Evolutionary conservation across 1,139 yeast species (phyloP).

Genomic region (Zygosaccharomyces sapae): DNA sequence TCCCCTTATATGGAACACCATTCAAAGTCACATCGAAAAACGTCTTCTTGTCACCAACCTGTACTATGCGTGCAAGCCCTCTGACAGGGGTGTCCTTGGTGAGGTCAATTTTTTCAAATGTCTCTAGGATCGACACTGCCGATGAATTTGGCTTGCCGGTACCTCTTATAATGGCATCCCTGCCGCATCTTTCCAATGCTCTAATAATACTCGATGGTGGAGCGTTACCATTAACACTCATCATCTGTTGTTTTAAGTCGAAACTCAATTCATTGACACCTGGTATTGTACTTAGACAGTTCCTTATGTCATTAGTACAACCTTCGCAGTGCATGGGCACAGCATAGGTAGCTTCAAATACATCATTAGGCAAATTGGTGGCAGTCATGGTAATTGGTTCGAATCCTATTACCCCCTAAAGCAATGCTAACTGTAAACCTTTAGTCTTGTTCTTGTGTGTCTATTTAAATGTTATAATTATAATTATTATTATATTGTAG

Average conservation of each 20-base stretch:
- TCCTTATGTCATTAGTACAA: constrained; percentile 25
- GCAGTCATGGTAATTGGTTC: not conserved
- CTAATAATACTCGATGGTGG: constrained; percentile 31
- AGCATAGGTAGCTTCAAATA: constrained; percentile 33
- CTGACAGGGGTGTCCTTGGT: constrained; percentile 62
- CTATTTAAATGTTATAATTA: not conserved
- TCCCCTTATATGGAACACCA: constrained; percentile 58
- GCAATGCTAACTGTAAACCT: too few relatives aligned
- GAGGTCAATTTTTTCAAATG: constrained; percentile 43
- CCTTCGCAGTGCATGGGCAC: constrained; percentile 28
- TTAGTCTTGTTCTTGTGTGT: not conserved
- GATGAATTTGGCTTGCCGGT: constrained; percentile 85
- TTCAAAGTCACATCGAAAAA: constrained; percentile 75
- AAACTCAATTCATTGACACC: constrained; percentile 22
- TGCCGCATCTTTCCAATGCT: constrained; percentile 44
- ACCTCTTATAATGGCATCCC: constrained; percentile 89
- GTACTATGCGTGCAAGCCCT: constrained; percentile 83
- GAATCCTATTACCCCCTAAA: too few relatives aligned
- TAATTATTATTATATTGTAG: too few relatives aligned
- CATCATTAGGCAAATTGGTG: constrained; percentile 9
- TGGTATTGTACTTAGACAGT: constrained; percentile 21
- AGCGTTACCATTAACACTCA: constrained; percentile 26
- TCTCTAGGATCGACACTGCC: constrained; percentile 85
- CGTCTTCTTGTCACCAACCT: constrained; percentile 48
- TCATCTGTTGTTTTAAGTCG: constrained; percentile 24